A percentile compares a stretch with the other conserved stretches of the same genome.
Conservation (phyloP, 164 flowering plant genomes). For the Annona cherimola region DNA sequence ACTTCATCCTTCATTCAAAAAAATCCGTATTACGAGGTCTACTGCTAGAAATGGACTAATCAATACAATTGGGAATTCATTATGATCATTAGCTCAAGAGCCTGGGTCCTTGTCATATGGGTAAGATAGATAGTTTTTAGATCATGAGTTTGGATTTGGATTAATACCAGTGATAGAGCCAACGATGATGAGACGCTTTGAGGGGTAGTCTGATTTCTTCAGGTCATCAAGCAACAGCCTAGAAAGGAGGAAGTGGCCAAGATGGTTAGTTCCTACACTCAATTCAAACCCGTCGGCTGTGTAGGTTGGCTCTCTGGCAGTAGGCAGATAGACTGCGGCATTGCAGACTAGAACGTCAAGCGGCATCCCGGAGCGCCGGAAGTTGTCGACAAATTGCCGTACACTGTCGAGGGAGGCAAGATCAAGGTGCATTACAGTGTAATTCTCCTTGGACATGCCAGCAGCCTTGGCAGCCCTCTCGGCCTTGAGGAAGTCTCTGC, state of each 20-base stretch:
- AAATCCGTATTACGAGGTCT: background rate
- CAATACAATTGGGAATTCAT: background rate
- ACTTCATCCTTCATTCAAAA: background rate
- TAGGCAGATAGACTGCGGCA: constrained; percentile 91
- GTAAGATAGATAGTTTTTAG: background rate
- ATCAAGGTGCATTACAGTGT: constrained; percentile 85
- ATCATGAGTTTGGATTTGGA: background rate
- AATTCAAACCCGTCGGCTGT: constrained; percentile 94
- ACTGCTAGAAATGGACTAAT: background rate
- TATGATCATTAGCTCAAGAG: background rate
- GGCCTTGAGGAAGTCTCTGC: constrained; percentile 93
- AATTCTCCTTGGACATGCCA: constrained; percentile 73
- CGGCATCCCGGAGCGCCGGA: constrained; percentile 59
- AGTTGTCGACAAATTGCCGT: constrained; percentile 81
- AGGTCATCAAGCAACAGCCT: constrained; percentile 75
- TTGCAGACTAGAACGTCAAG: constrained; percentile 95
- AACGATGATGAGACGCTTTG: constrained; percentile 79
- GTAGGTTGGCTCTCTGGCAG: constrained; percentile 85
- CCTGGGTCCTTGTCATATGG: background rate
- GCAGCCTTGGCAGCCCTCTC: constrained; percentile 83
- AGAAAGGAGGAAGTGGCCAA: constrained; percentile 87
- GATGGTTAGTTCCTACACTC: constrained; percentile 94
- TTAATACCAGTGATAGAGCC: constrained; percentile 88
- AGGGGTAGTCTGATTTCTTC: constrained; percentile 76
- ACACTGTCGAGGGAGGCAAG: constrained; percentile 95